These are phyloP conservation scores for Cyclotella sp. DNA, from an alignment of 108 stramenopile species.

Conservation along the genomic window DNA sequence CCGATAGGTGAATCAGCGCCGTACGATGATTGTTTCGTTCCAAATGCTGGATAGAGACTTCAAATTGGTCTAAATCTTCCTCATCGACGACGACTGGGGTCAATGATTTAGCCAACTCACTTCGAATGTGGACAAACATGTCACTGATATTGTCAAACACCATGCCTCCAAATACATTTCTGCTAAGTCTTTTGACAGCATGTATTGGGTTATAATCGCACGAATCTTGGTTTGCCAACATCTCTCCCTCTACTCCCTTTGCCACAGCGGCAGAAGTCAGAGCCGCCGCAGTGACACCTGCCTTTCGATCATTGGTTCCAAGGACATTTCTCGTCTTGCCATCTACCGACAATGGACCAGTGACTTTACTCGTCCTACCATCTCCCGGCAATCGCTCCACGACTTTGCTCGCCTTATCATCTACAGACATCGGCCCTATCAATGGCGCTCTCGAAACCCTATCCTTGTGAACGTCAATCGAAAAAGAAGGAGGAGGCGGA, in stretches of 20 bases:
- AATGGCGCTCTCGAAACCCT: too few relatives aligned
- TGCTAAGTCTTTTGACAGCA: not conserved
- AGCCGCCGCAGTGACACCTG: not conserved
- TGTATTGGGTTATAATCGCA: not conserved
- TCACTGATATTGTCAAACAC: constrained; percentile 1
- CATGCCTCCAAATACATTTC: not conserved
- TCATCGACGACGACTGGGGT: not conserved
- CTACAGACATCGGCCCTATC: too few relatives aligned
- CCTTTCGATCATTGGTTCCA: not conserved
- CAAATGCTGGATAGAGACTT: constrained; percentile 33
- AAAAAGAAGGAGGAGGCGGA: not conserved
- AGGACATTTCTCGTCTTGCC: not conserved
- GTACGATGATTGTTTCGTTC: constrained; percentile 48
- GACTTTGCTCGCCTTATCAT: too few relatives aligned
- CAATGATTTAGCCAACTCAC: not conserved
- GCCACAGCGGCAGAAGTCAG: not conserved
- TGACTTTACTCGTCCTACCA: not conserved
- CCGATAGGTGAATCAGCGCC: constrained; percentile 38
- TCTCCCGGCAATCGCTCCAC: too few relatives aligned
- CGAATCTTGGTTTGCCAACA: not conserved
- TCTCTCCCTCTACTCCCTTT: not conserved
- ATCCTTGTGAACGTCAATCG: not conserved
- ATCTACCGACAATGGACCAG: not conserved
- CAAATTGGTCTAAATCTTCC: constrained; percentile 15
- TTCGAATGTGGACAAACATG: not conserved